phyloP scores from a whole-genome alignment of 1,284 basidiomycete genomes.

The Vanrija sp. region DNA sequence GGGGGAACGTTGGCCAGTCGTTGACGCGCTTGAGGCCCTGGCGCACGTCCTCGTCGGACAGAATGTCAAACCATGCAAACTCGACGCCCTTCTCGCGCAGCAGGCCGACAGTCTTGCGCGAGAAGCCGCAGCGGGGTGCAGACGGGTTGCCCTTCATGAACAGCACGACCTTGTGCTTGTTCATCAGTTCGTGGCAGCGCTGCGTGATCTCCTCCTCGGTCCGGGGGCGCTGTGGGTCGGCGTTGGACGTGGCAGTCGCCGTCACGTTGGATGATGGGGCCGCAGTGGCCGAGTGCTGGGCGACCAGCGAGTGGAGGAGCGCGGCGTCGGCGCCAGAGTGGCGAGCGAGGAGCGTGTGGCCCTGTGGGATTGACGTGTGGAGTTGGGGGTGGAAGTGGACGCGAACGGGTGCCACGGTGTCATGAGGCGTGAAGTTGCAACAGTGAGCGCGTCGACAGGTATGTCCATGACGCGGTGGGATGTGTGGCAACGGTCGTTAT shows the following conservation, averaged over 20 bases:
- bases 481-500: not conserved
- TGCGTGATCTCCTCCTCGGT: slow-evolving; percentile 50
- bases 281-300: slow-evolving; percentile 54
- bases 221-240: slow-evolving; percentile 29
- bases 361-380: slow-evolving; percentile 53
- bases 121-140: slow-evolving; percentile 80
- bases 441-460: too few species aligned
- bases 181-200: slow-evolving; percentile 60
- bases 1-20: slow-evolving; percentile 52
- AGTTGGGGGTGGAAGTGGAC: too few species aligned
- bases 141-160: slow-evolving; percentile 98
- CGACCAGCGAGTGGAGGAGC: slow-evolving; percentile 63
- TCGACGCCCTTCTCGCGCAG: slow-evolving; percentile 60
- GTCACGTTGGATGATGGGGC: slow-evolving; percentile 44
- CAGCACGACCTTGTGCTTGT: slow-evolving; percentile 61
- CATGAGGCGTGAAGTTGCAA: too few species aligned
- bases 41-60: slow-evolving; percentile 65
- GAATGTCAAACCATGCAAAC: slow-evolving; percentile 70
- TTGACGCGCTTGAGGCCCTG: slow-evolving; percentile 54
- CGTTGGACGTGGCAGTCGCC: slow-evolving; percentile 29
- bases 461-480: not conserved
- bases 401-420: too few species aligned
- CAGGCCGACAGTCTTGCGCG: slow-evolving; percentile 64
- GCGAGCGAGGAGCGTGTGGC: slow-evolving; percentile 79
- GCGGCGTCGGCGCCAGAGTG: slow-evolving; percentile 78